Evolutionary conservation across 2,329 filamentous ascomycete genomes (phyloP).

Genomic region (Fusarium sulawesiense): DNA sequence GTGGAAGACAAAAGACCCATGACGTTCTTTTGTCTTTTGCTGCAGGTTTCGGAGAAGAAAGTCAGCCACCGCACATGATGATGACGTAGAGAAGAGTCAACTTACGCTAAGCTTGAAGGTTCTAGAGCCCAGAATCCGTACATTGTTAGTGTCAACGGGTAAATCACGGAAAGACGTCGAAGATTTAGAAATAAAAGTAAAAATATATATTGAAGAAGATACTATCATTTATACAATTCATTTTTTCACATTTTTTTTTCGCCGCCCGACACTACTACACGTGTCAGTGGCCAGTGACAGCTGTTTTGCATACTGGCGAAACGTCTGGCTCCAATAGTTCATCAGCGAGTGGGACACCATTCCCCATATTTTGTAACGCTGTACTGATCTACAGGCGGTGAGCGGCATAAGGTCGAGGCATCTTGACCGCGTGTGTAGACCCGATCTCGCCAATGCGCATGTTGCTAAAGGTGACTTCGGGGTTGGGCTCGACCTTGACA

Average conservation of each 20-base stretch:
- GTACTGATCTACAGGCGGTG: slow-evolving; percentile 12
- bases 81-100: not conserved
- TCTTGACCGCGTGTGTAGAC: slow-evolving; percentile 52
- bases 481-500: slow-evolving; percentile 57
- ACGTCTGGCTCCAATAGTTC: slow-evolving; percentile 17
- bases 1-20: slow-evolving; percentile 15
- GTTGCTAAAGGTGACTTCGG: slow-evolving; percentile 66
- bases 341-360: slow-evolving; percentile 4
- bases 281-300: slow-evolving; percentile 28
- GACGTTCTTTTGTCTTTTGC: slow-evolving; percentile 22
- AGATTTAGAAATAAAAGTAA: not conserved
- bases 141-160: not conserved
- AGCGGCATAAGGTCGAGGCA: slow-evolving; percentile 10
- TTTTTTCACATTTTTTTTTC: slow-evolving; percentile 11
- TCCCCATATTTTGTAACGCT: not conserved
- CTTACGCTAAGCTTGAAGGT: not conserved
- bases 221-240: slow-evolving; percentile 5
- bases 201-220: not conserved
- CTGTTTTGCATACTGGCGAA: slow-evolving; percentile 25
- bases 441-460: slow-evolving; percentile 71
- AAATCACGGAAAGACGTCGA: not conserved
- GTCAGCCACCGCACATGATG: slow-evolving; percentile 7
- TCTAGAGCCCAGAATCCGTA: slow-evolving; percentile 3
- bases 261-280: slow-evolving; percentile 3
- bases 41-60: not conserved